Evolutionary conservation across 768 basidiomycete genomes (phyloP), one percentile per base, ranked within the genome.

Genomic region (Clitopilus passeckerianus): DNA sequence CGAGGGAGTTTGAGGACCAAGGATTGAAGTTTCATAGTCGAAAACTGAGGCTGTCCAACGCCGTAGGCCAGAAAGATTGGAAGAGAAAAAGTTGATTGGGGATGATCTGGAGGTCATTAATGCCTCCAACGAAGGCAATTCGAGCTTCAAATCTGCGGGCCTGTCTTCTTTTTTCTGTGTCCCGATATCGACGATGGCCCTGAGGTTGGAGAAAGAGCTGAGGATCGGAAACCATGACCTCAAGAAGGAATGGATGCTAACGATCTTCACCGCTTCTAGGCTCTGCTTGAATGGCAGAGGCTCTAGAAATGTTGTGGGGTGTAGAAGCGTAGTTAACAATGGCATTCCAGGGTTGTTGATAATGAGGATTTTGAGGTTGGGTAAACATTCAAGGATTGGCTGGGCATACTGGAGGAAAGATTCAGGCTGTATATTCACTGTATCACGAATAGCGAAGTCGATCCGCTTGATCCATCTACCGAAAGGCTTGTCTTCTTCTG

Each of bases 361-460:
- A 10, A 50, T n/a, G 22, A 50, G 46, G 18, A 24, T 14, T 15
- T 6, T 61, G 46, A 67, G 66, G 43, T 63, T 66, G 9, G 66
- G 63, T 34, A 67, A 58, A 20, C 59, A 60, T 43, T 46, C 34
- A 34, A 66, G 27, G 44, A 67, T 64, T 5, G 63, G 58, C 12
- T 34, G 52, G 1, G 0, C 1, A 6, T 57, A 34, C 20, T 55
- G 37, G 23, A 37, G 50, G 18, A 41, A 22, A 27, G 5, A 22
- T 6, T 34, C 22, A 5, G 34, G 16, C 5, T 43, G 16, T 3
- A 34, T 27, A 15, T 44, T 30, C 46, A n/a, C 35, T 23, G 15
- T 34, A 34, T 66, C 65, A 20, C 65, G 63, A 50, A 67, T 34
- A 1, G 52, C 62, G n/a, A 68, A 50, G 57, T 68, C 67, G 12